These are phyloP conservation scores for Fusarium drepaniforme DNA, from an alignment of 2,329 filamentous ascomycete genomes.

Conservation along the genomic window DNA sequence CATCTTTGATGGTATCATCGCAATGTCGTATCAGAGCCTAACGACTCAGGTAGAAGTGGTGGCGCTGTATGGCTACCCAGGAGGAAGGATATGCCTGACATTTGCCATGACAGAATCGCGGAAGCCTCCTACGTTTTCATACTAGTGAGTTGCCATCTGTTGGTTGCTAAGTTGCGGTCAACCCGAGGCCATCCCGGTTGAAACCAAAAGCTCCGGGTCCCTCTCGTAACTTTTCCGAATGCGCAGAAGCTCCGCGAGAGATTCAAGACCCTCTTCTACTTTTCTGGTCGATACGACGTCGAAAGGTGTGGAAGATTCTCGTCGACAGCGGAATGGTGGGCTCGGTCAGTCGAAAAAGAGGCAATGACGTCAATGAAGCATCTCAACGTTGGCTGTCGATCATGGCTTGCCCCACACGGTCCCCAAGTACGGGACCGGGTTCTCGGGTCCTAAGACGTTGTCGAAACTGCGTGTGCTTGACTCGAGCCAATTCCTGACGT, in stretches of 20 bases:
- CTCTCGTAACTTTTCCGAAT: neutral
- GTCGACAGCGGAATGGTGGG: neutral
- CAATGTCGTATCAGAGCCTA: neutral
- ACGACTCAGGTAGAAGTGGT: neutral
- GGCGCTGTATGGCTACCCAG: neutral
- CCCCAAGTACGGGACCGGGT: slow-evolving; percentile 17
- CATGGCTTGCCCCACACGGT: slow-evolving; percentile 19
- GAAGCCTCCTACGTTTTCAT: neutral
- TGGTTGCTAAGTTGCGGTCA: neutral
- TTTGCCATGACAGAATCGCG: neutral
- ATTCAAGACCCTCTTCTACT: neutral
- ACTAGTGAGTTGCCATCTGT: neutral
- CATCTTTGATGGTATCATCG: neutral
- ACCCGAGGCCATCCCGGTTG: neutral
- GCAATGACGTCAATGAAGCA: slow-evolving; percentile 44
- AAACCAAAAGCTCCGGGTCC: neutral
- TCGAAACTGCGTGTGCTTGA: neutral
- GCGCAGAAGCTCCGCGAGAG: neutral
- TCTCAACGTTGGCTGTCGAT: slow-evolving; percentile 15
- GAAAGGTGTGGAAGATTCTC: slow-evolving; percentile 22
- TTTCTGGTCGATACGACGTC: neutral
- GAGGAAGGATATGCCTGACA: neutral
- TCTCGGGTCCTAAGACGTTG: slow-evolving; percentile 9
- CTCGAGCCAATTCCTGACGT: neutral
- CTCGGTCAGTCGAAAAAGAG: neutral